Conservation (phyloP, 805 yeast genomes). For the Brettanomyces bruxellensis region DNA sequence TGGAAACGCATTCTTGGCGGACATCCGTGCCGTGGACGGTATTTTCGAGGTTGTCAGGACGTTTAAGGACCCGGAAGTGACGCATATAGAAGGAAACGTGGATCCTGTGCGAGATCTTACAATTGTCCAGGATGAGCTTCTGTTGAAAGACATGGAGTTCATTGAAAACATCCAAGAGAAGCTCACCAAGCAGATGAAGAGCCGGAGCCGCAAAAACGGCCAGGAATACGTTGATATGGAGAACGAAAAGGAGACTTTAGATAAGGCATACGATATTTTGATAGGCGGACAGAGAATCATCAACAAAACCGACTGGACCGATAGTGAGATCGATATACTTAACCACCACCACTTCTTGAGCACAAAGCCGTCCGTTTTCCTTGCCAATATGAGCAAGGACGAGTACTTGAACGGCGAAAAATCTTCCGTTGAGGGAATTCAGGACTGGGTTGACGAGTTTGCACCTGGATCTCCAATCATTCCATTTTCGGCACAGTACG, state of each 20-base stretch:
- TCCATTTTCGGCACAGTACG: constrained; percentile 26
- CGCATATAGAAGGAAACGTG: constrained; percentile 56
- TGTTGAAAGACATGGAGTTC: constrained; percentile 59
- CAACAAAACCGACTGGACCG: constrained; percentile 70
- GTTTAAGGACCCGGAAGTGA: constrained; percentile 54
- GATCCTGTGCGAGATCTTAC: constrained; percentile 57
- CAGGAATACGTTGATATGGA: constrained; percentile 53
- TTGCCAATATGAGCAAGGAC: constrained; percentile 81
- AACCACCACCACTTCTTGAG: constrained; percentile 82
- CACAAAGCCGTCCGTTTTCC: constrained; percentile 91
- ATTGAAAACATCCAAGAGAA: constrained; percentile 53
- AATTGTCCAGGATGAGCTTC: constrained; percentile 56
- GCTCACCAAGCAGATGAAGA: constrained; percentile 68
- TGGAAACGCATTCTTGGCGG: constrained; percentile 64
- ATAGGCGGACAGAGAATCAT: constrained; percentile 85
- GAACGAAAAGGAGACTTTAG: constrained; percentile 73
- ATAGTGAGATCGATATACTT: constrained; percentile 85
- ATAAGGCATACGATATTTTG: constrained; percentile 63
- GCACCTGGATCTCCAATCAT: constrained; percentile 61
- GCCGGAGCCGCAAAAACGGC: constrained; percentile 80
- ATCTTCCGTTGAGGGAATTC: constrained; percentile 49
- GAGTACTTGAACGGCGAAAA: constrained; percentile 57
- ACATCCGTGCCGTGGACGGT: constrained; percentile 65
- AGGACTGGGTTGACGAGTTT: constrained; percentile 82
- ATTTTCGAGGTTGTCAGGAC: constrained; percentile 61